Evolutionary conservation across 2,329 filamentous ascomycete species (phyloP).

Genomic region (Celoporthe dispersa): DNA sequence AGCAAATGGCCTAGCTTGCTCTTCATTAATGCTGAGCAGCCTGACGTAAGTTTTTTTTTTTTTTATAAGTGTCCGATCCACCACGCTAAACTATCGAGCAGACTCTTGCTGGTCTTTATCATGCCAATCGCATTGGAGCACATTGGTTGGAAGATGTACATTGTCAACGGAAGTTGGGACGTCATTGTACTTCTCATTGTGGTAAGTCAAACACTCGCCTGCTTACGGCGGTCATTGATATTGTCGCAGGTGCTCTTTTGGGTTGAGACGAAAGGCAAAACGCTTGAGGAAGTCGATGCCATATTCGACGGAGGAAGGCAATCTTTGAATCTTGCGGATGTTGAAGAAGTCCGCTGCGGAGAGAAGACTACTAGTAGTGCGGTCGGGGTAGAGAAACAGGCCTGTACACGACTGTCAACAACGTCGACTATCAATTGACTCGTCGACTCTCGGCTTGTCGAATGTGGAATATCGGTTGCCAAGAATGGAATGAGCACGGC

Average conservation of each 20-base stretch:
- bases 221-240: not conserved
- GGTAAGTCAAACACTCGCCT: slow-evolving; percentile 32
- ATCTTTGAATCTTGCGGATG: too few species aligned
- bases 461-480: too few species aligned
- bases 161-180: slow-evolving; percentile 51
- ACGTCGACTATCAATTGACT: too few species aligned
- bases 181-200: slow-evolving; percentile 45
- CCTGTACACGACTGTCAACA: too few species aligned
- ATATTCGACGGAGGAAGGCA: too few species aligned
- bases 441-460: too few species aligned
- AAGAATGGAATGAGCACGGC: too few species aligned
- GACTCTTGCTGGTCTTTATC: slow-evolving; percentile 31
- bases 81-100: not conserved
- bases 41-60: slow-evolving; percentile 35
- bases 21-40: slow-evolving; percentile 32
- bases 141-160: slow-evolving; percentile 52
- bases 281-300: too few species aligned
- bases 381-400: too few species aligned
- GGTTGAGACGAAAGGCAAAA: too few species aligned
- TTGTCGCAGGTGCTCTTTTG: slow-evolving; percentile 37
- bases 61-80: not conserved
- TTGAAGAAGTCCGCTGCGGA: too few species aligned
- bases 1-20: slow-evolving; percentile 47
- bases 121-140: slow-evolving; percentile 47
- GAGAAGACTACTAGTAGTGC: too few species aligned